A percentile compares a stretch with the other conserved stretches of the same genome.
These are phyloP conservation scores for Pichia sp. DNA, from an alignment of 1,139 yeast genomes.

Conservation along the genomic window DNA sequence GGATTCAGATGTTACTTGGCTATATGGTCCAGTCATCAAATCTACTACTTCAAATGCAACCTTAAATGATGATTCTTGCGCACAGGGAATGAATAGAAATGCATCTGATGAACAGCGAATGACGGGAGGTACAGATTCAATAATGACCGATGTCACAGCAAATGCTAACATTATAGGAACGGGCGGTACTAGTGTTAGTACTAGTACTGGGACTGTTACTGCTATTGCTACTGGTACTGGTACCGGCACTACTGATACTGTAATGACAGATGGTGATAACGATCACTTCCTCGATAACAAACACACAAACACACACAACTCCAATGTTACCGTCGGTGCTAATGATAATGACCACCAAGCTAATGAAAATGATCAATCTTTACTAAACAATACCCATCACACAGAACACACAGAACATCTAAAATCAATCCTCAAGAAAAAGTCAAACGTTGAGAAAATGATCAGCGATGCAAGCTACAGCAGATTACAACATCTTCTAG, in stretches of 20 bases:
- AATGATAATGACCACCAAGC: background rate
- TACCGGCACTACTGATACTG: background rate
- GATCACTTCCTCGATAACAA: too few species aligned
- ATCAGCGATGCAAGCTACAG: slow-evolving; percentile 48
- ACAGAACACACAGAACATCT: slow-evolving; percentile 23
- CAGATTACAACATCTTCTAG: slow-evolving; percentile 32
- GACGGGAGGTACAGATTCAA: too few species aligned
- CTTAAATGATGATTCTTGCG: too few species aligned
- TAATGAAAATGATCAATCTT: background rate
- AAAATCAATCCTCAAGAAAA: slow-evolving; percentile 48
- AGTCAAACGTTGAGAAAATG: slow-evolving; percentile 48
- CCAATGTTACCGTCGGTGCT: too few species aligned
- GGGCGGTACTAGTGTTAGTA: too few species aligned
- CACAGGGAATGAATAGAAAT: too few species aligned
- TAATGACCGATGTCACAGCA: too few species aligned
- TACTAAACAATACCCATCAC: slow-evolving; percentile 1
- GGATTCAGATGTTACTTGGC: slow-evolving; percentile 79
- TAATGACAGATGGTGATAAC: background rate
- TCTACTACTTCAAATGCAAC: too few species aligned
- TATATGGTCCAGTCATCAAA: slow-evolving; percentile 67
- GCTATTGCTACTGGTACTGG: background rate
- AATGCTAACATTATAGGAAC: too few species aligned
- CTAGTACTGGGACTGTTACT: background rate
- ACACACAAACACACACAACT: too few species aligned
- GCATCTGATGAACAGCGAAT: too few species aligned